Conservation (phyloP, 1,139 yeast species). For the Torulaspora pretoriensis region DNA sequence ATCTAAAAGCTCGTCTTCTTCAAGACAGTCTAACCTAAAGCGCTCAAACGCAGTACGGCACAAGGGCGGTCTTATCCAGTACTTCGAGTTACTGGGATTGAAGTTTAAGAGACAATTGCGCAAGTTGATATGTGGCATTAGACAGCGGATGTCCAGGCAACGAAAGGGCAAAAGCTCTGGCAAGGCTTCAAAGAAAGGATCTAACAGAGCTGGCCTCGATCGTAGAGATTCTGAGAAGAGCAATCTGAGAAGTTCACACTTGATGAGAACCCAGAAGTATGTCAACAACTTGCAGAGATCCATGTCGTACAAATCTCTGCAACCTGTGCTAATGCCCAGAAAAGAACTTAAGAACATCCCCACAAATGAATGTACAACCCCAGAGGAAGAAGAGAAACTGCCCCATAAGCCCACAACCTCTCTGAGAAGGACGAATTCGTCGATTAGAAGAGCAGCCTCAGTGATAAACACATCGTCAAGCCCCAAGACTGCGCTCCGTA, state of each 20-base stretch:
- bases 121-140: conserved; percentile 14
- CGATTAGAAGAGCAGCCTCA: conserved; percentile 38
- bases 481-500: neutral
- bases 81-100: conserved; percentile 27
- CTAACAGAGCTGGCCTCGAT: neutral
- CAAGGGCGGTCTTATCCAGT: conserved; percentile 35
- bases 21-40: conserved; percentile 21
- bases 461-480: conserved; percentile 21
- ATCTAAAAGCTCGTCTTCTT: conserved; percentile 4
- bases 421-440: conserved; percentile 35
- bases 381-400: conserved; percentile 3
- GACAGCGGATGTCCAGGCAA: conserved; percentile 9
- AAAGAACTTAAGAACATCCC: neutral
- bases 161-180: neutral
- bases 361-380: neutral
- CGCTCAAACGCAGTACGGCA: conserved; percentile 36
- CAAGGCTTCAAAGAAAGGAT: conserved; percentile 3
- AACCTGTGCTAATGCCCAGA: conserved; percentile 16
- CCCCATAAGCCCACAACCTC: conserved; percentile 20
- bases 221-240: conserved; percentile 13
- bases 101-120: conserved; percentile 22
- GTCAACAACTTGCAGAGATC: conserved; percentile 31
- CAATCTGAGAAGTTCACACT: conserved; percentile 26
- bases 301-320: conserved; percentile 24
- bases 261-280: conserved; percentile 31